Evolutionary conservation across 2,329 filamentous ascomycete species (phyloP).

Genomic region (Byssochlamys sp.): DNA sequence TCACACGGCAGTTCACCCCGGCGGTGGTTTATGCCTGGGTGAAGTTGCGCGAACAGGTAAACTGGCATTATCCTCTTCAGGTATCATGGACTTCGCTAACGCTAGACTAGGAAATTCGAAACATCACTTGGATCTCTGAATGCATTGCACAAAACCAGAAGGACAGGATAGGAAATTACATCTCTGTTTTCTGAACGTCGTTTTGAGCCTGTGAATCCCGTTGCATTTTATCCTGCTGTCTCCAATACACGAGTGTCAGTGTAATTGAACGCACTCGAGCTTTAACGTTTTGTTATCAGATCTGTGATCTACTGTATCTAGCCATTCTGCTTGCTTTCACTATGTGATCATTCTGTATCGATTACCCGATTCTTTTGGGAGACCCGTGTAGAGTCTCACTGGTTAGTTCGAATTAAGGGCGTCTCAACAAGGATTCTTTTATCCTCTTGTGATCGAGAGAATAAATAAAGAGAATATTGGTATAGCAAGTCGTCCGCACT

Average conservation of each 20-base stretch:
- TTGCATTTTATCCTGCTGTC: slow-evolving; percentile 2
- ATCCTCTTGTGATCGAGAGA: neutral
- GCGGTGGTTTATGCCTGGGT: slow-evolving; percentile 97
- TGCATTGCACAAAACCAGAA: slow-evolving; percentile 99
- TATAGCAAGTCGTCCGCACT: neutral
- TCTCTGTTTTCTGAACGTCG: slow-evolving; percentile 72
- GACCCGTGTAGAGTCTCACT: slow-evolving; percentile 22
- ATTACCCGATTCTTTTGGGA: slow-evolving; percentile 24
- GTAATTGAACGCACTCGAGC: neutral
- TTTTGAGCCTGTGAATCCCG: slow-evolving; percentile 7
- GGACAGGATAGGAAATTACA: slow-evolving; percentile 96
- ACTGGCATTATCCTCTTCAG: slow-evolving; percentile 18
- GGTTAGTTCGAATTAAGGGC: slow-evolving; percentile 8
- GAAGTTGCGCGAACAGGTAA: slow-evolving; percentile 89
- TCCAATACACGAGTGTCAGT: neutral
- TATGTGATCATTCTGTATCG: slow-evolving; percentile 12
- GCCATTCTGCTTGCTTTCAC: neutral
- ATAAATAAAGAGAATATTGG: neutral
- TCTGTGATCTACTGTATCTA: slow-evolving; percentile 3
- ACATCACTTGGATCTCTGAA: slow-evolving; percentile 98
- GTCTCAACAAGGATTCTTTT: neutral
- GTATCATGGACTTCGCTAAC: neutral
- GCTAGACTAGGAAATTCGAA: slow-evolving; percentile 77
- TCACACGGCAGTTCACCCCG: slow-evolving; percentile 91
- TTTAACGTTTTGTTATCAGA: neutral